Base-by-base conservation (phyloP, 148 eudicot species). In the Chenopodium suecicum region DNA sequence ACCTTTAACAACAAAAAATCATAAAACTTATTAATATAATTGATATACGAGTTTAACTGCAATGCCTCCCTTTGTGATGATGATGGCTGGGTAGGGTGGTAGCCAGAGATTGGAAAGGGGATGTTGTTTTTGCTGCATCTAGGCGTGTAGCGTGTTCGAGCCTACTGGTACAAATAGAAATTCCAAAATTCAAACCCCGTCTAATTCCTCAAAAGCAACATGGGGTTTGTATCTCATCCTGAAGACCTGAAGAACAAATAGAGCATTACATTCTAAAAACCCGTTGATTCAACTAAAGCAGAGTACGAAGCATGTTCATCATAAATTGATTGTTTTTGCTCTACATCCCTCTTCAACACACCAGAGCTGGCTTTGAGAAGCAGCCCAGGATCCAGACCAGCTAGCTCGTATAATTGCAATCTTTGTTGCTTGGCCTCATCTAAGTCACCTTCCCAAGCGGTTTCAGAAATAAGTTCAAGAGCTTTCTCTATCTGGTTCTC, bases 291-390 rank as follows among this genome's bases (percentile, higher is more conserved):
- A 47, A 96, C 98, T 80, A 96, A 83, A 31, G 99, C 90, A 41
- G 98, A 88, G 84, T 96, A 96, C 2, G 90, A 86, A 37, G 91
- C 95, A 86, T 96, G 91, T 84, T 96, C 99, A 89, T 96, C 99
- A 16, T 84, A 68, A 41, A 81, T 48, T 31, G 41, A n/a, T 8
- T 76, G 50, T 60, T 56, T 87, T 79, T 78, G 85, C 58, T 80
- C 84, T n/a, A 75, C 67, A n/a, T 32, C 84, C 82, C 83, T 89
- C 47, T 75, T 89, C n/a, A 89, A 82, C 50, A 76, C 52, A 68
- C 81, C 76, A 19, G 77, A 20, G 80, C 77, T 77, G 73, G 81
- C 73, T 71, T 84, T 91, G 52, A 84, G 83, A 72, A 80, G 81
- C 68, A 82, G 87, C 10, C 68, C 83, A 27, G 84, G 75, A 68